Base-by-base conservation (phyloP, 2,329 filamentous ascomycete genomes). In the Sarocladium brachiariae region DNA sequence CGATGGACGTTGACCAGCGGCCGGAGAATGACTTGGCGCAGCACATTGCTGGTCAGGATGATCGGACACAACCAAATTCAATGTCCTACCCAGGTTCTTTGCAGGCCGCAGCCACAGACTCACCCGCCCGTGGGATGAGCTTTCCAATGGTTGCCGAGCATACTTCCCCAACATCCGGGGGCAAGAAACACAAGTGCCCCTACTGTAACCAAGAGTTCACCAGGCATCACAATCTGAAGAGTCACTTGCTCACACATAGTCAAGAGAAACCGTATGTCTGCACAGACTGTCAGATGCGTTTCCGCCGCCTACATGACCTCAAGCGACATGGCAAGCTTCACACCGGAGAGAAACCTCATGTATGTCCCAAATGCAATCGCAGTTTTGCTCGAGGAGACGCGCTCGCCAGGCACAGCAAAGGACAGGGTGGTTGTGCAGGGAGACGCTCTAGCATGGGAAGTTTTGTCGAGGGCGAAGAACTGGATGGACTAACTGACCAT, bases 201-300 rank as follows among this genome's bases (percentile, higher is more conserved):
- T 96, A 95, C 66, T 99, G 93, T 74, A 83, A 89, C 34, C 96
- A 93, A 4, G 93, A 96, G 62, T 99, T 99, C 59, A 99, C 93
- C 24, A 83, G 93, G 39, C 93, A 97, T 64, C 93, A 97, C 65
- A 97, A 99, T 62, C 79, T 97, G 24, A 99, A 97, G 71, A 96
- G 90, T 59, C 93, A 99, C 70, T 78, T 99, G 52, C 80, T 99
- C 64, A 97, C 93, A 1, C 93, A 97, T 68, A 96, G 91, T 61
- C 92, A 99, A 74, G 93, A 99, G 68, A 99, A 99, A 69, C 93
- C 93, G 0, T 99, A 93, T 63, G 81, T 93, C 24, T 99, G 93
- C 64, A 84, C 89, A 55, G 89, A 88, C n/a, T 99, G 93, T 65
- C 82, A 92, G 59, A 88, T 93, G 67, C 84, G 92, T 49, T 99